These are phyloP conservation scores for Cercospora sp. DNA, from an alignment of 2,329 filamentous ascomycete genomes.

Conservation along the genomic window DNA sequence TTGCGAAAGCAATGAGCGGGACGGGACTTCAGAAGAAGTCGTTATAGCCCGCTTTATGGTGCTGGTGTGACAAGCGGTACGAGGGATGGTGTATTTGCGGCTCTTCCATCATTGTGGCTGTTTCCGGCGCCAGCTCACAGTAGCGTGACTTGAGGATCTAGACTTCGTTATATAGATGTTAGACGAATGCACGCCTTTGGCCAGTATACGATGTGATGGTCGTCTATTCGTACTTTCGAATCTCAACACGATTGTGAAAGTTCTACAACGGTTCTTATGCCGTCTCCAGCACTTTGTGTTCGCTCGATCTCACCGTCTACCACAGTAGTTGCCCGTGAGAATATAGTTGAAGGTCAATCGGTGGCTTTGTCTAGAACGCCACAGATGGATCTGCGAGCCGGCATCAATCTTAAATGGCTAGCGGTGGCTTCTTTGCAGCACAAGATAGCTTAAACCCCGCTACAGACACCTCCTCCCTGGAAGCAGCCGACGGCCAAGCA, in stretches of 20 bases:
- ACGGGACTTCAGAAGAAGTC: not conserved
- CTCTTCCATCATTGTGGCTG: not conserved
- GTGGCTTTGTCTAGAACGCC: not conserved
- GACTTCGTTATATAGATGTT: not conserved
- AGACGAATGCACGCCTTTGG: not conserved
- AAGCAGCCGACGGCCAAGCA: not conserved
- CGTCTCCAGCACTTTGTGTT: not conserved
- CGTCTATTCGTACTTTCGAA: not conserved
- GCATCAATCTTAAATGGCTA: conserved; percentile 6
- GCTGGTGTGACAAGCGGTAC: not conserved
- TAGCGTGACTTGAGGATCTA: not conserved
- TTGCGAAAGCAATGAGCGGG: not conserved
- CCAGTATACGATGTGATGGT: not conserved
- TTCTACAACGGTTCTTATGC: not conserved
- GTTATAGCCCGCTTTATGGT: not conserved
- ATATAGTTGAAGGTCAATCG: not conserved
- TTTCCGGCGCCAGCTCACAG: not conserved
- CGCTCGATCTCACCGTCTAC: not conserved
- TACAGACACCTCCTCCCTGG: not conserved
- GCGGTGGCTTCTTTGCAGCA: not conserved
- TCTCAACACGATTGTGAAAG: not conserved
- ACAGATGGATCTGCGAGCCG: not conserved
- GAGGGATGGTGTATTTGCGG: not conserved
- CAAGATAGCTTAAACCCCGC: not conserved
- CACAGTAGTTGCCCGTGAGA: not conserved